Evolutionary conservation across 1,284 basidiomycete genomes (phyloP).

Genomic region (Moniliophthora roreri): DNA sequence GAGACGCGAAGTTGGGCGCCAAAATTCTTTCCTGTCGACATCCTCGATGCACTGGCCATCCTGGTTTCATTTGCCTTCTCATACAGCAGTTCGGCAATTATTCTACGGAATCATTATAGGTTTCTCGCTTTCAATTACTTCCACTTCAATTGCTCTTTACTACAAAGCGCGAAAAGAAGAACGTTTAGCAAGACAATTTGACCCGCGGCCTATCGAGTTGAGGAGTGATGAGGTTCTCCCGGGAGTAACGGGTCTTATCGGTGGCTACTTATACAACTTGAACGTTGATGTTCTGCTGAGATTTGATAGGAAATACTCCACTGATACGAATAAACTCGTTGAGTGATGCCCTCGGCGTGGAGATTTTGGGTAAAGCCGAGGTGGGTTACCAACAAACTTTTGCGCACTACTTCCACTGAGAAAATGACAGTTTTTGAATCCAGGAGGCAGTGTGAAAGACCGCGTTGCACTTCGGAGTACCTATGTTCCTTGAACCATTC

Average conservation of each 20-base stretch:
- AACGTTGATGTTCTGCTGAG: slow-evolving; percentile 5
- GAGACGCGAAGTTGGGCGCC: neutral
- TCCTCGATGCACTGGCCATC: slow-evolving; percentile 18
- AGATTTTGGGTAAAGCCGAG: slow-evolving; percentile 96
- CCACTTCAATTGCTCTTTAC: slow-evolving; percentile 54
- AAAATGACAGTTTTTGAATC: slow-evolving; percentile 79
- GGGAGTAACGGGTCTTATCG: slow-evolving; percentile 83
- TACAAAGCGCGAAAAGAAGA: slow-evolving; percentile 46
- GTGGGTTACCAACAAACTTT: slow-evolving; percentile 36
- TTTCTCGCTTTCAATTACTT: slow-evolving; percentile 67
- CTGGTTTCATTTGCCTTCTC: slow-evolving; percentile 38
- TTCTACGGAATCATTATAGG: slow-evolving; percentile 70
- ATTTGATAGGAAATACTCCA: slow-evolving; percentile 83
- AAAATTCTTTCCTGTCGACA: neutral
- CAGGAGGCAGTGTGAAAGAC: slow-evolving; percentile 97
- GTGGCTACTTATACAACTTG: slow-evolving; percentile 38
- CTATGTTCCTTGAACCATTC: slow-evolving; percentile 20
- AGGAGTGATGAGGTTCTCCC: slow-evolving; percentile 72
- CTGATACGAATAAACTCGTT: slow-evolving; percentile 90
- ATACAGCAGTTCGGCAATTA: slow-evolving; percentile 43
- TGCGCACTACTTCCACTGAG: neutral
- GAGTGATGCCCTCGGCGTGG: slow-evolving; percentile 88
- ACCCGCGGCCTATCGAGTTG: slow-evolving; percentile 70
- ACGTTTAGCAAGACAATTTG: slow-evolving; percentile 36
- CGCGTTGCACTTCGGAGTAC: slow-evolving; percentile 89